A percentile compares a stretch with the other conserved stretches of the same genome.
phyloP scores from a whole-genome alignment of 2,329 filamentous ascomycete species.

The Fusarium mundagurra region DNA sequence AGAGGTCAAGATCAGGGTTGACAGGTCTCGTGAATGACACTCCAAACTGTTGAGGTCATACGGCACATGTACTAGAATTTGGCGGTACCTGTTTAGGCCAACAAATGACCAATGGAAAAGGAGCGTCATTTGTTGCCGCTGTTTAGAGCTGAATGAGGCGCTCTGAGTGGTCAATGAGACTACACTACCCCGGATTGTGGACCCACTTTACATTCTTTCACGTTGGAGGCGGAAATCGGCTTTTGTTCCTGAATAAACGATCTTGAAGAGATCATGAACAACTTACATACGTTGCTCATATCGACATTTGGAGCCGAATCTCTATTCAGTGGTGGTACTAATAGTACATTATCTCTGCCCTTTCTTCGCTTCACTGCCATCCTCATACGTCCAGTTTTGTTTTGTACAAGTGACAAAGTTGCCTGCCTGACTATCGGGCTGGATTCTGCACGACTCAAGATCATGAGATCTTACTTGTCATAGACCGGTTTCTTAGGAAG shows the following conservation, averaged over 20 bases:
- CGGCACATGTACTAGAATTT: slow-evolving; percentile 1
- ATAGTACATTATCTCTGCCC: neutral
- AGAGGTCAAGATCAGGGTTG: slow-evolving; percentile 29
- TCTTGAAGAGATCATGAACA: neutral
- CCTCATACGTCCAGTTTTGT: neutral
- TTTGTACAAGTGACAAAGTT: neutral
- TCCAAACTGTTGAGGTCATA: slow-evolving; percentile 40
- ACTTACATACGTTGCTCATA: neutral
- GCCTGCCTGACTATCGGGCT: slow-evolving; percentile 7
- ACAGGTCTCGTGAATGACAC: slow-evolving; percentile 37
- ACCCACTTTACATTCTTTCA: neutral
- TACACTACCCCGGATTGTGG: slow-evolving; percentile 39
- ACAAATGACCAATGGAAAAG: neutral
- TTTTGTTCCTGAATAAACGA: neutral
- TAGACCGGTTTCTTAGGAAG: neutral
- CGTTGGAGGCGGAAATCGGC: slow-evolving; percentile 4
- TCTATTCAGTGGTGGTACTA: neutral
- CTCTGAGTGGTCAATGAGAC: slow-evolving; percentile 34
- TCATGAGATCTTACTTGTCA: slow-evolving; percentile 4
- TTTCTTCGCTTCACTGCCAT: neutral
- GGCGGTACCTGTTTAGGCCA: slow-evolving; percentile 10
- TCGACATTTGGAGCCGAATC: neutral
- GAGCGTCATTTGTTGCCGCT: slow-evolving; percentile 5
- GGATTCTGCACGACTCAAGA: neutral
- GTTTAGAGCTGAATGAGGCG: neutral